Evolutionary conservation across 805 yeast genomes (phyloP).

Genomic region (Lipomyces kockii): DNA sequence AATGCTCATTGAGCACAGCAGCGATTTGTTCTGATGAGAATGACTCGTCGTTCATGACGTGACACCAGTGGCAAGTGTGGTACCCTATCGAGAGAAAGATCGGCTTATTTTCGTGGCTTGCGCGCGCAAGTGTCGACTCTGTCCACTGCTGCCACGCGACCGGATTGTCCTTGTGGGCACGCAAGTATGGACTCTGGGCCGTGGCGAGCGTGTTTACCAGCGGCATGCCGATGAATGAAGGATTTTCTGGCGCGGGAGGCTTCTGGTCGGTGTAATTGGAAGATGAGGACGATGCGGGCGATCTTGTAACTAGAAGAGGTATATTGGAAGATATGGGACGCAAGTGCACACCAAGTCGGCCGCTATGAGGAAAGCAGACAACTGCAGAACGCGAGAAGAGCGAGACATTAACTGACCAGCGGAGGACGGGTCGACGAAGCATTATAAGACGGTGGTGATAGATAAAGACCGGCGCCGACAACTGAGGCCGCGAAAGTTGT

Average conservation of each 20-base stretch:
- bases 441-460: neutral
- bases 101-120: constrained; percentile 44
- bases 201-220: constrained; percentile 29
- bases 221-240: constrained; percentile 30
- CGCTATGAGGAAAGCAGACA: neutral
- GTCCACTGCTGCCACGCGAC: constrained; percentile 50
- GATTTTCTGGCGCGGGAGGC: neutral
- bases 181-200: constrained; percentile 33
- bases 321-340: neutral
- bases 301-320: neutral
- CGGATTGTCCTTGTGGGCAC: constrained; percentile 40
- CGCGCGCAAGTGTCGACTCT: constrained; percentile 42
- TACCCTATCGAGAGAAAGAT: constrained; percentile 48
- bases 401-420: neutral
- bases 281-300: neutral
- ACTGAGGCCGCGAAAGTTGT: neutral
- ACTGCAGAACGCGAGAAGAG: neutral
- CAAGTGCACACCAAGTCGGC: neutral
- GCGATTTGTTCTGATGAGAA: constrained; percentile 42
- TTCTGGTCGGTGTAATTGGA: neutral
- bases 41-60: constrained; percentile 47
- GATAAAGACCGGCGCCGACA: neutral
- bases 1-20: constrained; percentile 41
- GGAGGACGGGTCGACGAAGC: neutral
- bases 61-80: constrained; percentile 48